These are phyloP conservation scores for Hydnomerulius pinastri DNA, from an alignment of 768 basidiomycete genomes.

Conservation along the genomic window DNA sequence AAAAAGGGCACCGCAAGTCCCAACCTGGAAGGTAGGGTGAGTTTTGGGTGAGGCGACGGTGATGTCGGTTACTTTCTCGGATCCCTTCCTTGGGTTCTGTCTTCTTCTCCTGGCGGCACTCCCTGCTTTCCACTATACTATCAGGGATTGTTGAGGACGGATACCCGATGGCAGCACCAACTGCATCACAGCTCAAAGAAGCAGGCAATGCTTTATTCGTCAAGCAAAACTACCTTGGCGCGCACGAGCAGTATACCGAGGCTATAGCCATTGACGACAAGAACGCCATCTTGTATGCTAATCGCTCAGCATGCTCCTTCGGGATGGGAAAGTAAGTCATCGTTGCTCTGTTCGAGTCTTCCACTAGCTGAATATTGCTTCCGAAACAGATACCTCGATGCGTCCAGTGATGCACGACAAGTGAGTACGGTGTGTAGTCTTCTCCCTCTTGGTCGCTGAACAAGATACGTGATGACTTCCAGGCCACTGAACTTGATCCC, in stretches of 20 bases:
- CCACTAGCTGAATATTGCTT: background rate
- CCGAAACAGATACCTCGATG: conserved; percentile 5
- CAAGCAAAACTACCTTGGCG: conserved; percentile 35
- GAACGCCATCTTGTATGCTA: conserved; percentile 45
- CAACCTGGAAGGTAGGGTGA: too few relatives aligned
- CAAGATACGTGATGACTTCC: background rate
- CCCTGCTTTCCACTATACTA: too few relatives aligned
- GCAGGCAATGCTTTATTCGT: conserved; percentile 43
- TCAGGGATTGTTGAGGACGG: background rate
- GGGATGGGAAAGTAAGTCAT: conserved; percentile 35
- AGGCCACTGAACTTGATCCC: conserved; percentile 43
- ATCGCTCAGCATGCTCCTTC: conserved; percentile 44
- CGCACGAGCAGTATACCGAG: conserved; percentile 42
- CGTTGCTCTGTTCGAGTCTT: background rate
- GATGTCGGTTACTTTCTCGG: too few relatives aligned
- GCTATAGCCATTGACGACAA: conserved; percentile 41
- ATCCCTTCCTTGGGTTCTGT: too few relatives aligned
- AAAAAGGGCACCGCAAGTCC: too few relatives aligned
- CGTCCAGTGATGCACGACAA: background rate
- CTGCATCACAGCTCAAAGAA: conserved; percentile 34
- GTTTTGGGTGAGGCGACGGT: too few relatives aligned
- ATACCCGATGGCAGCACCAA: conserved; percentile 1
- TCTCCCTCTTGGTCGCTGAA: background rate
- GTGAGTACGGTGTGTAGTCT: background rate
- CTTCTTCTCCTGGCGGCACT: too few relatives aligned